Evolutionary conservation across 192 early-diverging fungal species (phyloP), one percentile per base, ranked within the genome.

Genomic region (Funneliformis mosseae): DNA sequence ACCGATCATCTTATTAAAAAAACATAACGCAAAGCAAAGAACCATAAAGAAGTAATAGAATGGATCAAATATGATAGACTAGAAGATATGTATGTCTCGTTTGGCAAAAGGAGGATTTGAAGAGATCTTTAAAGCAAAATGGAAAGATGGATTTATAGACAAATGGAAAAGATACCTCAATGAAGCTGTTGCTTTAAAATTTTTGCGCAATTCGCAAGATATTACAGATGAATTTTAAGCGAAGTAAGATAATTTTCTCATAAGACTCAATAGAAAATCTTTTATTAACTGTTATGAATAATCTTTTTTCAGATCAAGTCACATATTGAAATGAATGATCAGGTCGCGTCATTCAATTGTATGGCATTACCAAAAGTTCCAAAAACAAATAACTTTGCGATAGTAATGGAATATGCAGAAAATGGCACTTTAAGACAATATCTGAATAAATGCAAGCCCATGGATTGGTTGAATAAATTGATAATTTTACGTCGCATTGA

Each of bases 361-460:
- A 85, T 67, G 84, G 84, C 5, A 46, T 85, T 38, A 85, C 84
- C 33, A 80, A 81, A n/a, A 16, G 78, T 76, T 38, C 82, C 83
- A 71, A 81, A 77, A 12, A 82, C 82, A 0, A 80, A 82, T n/a
- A 80, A 85, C 23, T 43, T 81, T 33, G 81, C 83, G 80, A 83
- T 85, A 79, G 82, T 85, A 10, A 85, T 85, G 84, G 80, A 85
- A 33, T 80, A 83, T 63, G 83, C 82, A 18, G 79, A 83, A 12
- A 11, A 73, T 43, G 71, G 71, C 2, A 45, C 14, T 73, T 21
- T 73, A 39, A 11, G 71, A 73, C n/a, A 73, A 43, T 45, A 33
- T 12, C 46, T 73, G 8, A 21, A 48, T 48, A 50, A 45, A 7
- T 23, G 27, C 46, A 21, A 50, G 8, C n/a, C n/a, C 46, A 43